These are phyloP conservation scores for Thielaviopsis ethacetica DNA, from an alignment of 2,329 filamentous ascomycete species.

Conservation along the genomic window DNA sequence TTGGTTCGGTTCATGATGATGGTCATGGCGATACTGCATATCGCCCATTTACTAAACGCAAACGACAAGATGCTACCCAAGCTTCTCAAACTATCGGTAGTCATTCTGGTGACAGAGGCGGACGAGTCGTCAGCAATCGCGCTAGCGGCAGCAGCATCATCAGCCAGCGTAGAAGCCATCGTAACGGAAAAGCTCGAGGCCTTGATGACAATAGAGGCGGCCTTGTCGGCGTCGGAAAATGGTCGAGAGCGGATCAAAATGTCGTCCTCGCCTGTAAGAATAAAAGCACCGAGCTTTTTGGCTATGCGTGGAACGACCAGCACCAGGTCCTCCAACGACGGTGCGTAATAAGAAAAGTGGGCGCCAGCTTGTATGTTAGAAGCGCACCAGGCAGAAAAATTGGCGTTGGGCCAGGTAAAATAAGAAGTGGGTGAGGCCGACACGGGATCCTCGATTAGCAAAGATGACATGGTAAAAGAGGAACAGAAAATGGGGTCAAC, in stretches of 20 bases:
- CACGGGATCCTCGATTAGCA: neutral
- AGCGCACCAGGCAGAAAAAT: slow-evolving; percentile 33
- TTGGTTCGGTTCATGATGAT: slow-evolving; percentile 80
- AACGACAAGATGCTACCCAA: slow-evolving; percentile 82
- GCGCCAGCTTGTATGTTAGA: slow-evolving; percentile 20
- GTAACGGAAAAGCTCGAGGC: neutral
- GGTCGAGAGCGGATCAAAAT: neutral
- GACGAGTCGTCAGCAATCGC: slow-evolving; percentile 4
- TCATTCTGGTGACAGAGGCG: slow-evolving; percentile 29
- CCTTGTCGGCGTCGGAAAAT: neutral
- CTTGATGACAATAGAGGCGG: neutral
- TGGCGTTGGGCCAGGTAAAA: slow-evolving; percentile 14
- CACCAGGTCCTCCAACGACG: slow-evolving; percentile 52
- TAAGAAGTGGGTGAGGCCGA: neutral
- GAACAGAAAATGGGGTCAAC: neutral
- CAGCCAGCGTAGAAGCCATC: neutral
- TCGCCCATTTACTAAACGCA: slow-evolving; percentile 78
- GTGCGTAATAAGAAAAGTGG: slow-evolving; percentile 42
- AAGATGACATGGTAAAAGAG: neutral
- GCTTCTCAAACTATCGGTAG: slow-evolving; percentile 46
- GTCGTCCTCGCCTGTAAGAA: slow-evolving; percentile 20
- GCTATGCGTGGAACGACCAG: slow-evolving; percentile 55
- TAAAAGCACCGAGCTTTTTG: slow-evolving; percentile 49
- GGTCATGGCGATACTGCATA: slow-evolving; percentile 73
- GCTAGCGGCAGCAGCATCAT: neutral